Base-by-base conservation (phyloP, 495 filamentous ascomycete genomes). In the Patellaria atrata region DNA sequence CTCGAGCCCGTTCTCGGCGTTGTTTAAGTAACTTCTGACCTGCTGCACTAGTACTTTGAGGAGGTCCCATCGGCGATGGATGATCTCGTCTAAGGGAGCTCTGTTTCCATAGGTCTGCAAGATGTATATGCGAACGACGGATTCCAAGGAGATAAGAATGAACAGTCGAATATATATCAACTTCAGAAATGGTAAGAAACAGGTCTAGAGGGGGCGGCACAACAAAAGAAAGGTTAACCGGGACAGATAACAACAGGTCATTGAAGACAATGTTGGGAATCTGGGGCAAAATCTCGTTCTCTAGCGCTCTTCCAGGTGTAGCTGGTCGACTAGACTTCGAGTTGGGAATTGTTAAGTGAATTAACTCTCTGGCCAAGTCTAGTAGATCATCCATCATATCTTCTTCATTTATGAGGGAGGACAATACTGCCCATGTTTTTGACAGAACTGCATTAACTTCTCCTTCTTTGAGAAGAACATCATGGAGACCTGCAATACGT, bases 131-230 rank as follows among this genome's bases (percentile, higher is more conserved):
- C 2, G 83, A 78, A 21, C 83, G 71, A 14, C 84, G 75, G 15
- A 94, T 70, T 0, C 77, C 75, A 1, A 94, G 59, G 0, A 97
- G 71, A 54, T 94, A 97, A 4, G 84, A 71, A 50, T 89, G 78
- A 27, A 94, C 78, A 3, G 67, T 65, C 0, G 85, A 79, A 48
- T 97, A 97, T 0, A 63, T 68, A 15, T 75, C 67, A 2, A 92
- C 57, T 40, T 94, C 84, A 1, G 73, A 59, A 18, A 65, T 60
- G 17, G 76, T 72, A 20, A 97, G 69, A 49, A 97, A 92, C 1
- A 97, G 62, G 44, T 94, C 87, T 1, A 94, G 54, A 0, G 89
- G 86, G 3, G 82, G 77, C 3, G 67, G 73, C 8, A 93, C 70
- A 31, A 77, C 68, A 16, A 87, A 62, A 1, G 71, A 78, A 21